A percentile compares a stretch with the other conserved stretches of the same genome.
Evolutionary conservation across 257 asterid species (phyloP).

Genomic region (Parsonsia alboflavescens): DNA sequence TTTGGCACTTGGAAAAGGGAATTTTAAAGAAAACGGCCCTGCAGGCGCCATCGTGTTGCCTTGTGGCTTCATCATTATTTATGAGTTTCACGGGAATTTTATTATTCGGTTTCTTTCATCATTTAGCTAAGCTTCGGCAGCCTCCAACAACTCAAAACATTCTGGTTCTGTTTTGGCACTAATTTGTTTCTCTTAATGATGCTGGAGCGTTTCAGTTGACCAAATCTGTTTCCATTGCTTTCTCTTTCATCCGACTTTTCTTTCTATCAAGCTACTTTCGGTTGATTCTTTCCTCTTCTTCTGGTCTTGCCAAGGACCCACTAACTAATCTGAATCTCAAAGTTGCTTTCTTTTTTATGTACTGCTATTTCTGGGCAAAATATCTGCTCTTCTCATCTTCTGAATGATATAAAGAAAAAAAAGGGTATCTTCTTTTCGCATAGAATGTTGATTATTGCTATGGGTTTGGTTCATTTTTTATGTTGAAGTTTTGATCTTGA

Average conservation of each 20-base stretch:
- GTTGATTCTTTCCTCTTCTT: conserved; percentile 4
- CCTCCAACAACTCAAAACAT: conserved; percentile 8
- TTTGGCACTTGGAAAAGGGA: background rate
- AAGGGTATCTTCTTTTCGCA: background rate
- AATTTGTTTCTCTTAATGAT: background rate
- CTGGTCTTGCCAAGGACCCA: background rate
- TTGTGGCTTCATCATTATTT: background rate
- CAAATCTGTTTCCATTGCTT: background rate
- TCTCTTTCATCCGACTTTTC: background rate
- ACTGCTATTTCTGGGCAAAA: background rate
- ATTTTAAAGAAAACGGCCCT: background rate
- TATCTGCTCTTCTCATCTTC: background rate
- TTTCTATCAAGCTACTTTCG: background rate
- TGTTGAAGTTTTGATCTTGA: background rate
- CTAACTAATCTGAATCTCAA: background rate
- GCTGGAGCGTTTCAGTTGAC: background rate
- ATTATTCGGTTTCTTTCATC: background rate
- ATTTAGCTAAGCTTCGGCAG: background rate
- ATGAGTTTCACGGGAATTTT: background rate
- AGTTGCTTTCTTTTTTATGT: background rate
- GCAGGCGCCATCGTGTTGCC: conserved; percentile 1
- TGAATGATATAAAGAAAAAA: background rate
- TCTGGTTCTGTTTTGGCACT: background rate
- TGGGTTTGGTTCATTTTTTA: background rate
- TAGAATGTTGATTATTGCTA: background rate